Base-by-base conservation (phyloP, 2,329 filamentous ascomycete genomes). In the Nemania abortiva region DNA sequence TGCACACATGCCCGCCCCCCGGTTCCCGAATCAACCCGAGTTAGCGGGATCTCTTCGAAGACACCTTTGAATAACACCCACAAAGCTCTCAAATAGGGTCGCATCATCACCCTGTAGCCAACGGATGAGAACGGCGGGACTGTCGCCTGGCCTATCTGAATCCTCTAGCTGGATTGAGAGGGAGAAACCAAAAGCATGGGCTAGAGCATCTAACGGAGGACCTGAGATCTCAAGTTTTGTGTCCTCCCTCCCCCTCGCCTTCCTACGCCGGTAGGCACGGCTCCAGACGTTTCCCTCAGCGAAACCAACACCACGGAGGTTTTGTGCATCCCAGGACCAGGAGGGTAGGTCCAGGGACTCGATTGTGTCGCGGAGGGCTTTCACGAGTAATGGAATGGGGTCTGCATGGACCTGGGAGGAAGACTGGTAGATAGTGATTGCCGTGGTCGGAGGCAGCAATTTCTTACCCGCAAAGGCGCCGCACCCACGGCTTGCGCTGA, bases 61-160 rank as follows among this genome's bases (percentile, higher is more conserved):
- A 60, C 68, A 57, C 18, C 70, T 66, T 45, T 65, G 68, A 24
- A 72, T 45, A 13, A 95, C 94, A 0, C 93, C 94, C 69, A 90
- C 91, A 71, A 99, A 94, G 77, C 95, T 98, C 81, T 97, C 92
- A 79, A 95, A 97, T 0, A 96, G 77, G 0, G 90, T 85, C 20
- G 87, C 83, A 72, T 97, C 92, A 6, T 85, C 84, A 0, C 96
- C 95, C 74, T 93, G 90, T 0, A 93, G 77, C 95, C 93, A 97
- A 37, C 92, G 85, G 63, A 92, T 83, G 4, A 80, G 73, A 4
- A 91, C 81, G 1, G 77, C 79, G 0, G 90, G 82, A 20, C 82
- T 79, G 2, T 83, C 78, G 18, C 22, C 34, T 20, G 80, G 73
- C 18, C 73, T 69, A n/a, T 78, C 73, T 31, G 13, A 3, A 27